Percentiles rank a stretch among this genome's conserved stretches.
Evolutionary conservation across 2,329 filamentous ascomycete genomes (phyloP).

Genomic region (Teratosphaeria pseudoeucalypti): DNA sequence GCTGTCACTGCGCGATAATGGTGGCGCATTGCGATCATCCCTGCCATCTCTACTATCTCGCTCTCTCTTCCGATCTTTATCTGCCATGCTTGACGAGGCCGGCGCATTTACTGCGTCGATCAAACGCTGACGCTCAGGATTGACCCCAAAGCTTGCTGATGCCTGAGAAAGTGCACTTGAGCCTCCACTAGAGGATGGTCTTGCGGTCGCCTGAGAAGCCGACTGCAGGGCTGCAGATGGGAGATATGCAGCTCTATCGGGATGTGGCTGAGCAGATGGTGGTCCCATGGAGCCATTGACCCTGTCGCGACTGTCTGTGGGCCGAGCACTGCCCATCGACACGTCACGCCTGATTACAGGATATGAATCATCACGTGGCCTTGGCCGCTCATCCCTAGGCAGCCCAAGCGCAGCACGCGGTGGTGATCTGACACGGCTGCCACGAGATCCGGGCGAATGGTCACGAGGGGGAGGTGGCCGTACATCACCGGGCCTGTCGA

Average conservation of each 20-base stretch:
- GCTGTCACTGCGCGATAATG: slow-evolving; percentile 10
- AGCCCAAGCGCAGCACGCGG: slow-evolving; percentile 9
- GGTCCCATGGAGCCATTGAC: slow-evolving; percentile 6
- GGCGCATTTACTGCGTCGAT: slow-evolving; percentile 1
- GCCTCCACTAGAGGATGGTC: background rate
- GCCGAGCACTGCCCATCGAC: slow-evolving; percentile 2
- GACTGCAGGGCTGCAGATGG: background rate
- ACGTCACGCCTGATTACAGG: slow-evolving; percentile 1
- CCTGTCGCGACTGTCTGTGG: slow-evolving; percentile 3
- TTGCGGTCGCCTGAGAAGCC: background rate
- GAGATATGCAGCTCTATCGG: slow-evolving; percentile 1
- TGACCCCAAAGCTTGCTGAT: background rate
- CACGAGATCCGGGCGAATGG: slow-evolving; percentile 28
- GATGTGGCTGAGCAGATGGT: background rate
- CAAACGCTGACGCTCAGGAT: slow-evolving; percentile 3
- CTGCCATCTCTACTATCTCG: background rate
- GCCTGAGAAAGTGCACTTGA: background rate
- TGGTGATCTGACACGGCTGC: slow-evolving; percentile 29
- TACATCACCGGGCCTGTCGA: slow-evolving; percentile 32
- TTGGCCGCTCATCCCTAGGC: slow-evolving; percentile 27
- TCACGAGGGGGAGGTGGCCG: slow-evolving; percentile 26
- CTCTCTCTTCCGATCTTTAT: background rate
- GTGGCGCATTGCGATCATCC: slow-evolving; percentile 9
- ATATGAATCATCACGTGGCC: slow-evolving; percentile 11
- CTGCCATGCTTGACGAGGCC: background rate